Evolutionary conservation across 2,329 filamentous ascomycete genomes (phyloP).

Genomic region (Alternaria ethzedia): DNA sequence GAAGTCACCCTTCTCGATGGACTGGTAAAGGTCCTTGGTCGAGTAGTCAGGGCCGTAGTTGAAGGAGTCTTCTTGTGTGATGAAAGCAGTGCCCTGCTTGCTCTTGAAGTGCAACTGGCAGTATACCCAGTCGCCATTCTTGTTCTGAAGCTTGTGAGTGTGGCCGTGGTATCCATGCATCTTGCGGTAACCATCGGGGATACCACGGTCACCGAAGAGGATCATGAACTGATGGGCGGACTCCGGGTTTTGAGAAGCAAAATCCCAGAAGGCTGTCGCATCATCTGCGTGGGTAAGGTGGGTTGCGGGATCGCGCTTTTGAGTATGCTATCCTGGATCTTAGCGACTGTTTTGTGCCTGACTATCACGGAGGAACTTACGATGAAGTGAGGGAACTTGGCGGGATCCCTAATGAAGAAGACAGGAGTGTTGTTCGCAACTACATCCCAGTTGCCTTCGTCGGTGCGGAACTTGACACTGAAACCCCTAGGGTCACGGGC

Average conservation of each 20-base stretch:
- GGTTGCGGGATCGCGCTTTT: slow-evolving; percentile 75
- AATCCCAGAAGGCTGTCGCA: slow-evolving; percentile 72
- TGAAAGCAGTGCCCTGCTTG: slow-evolving; percentile 59
- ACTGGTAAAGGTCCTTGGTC: slow-evolving; percentile 60
- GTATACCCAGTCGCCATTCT: slow-evolving; percentile 61
- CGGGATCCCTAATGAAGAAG: slow-evolving; percentile 76
- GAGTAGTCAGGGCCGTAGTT: slow-evolving; percentile 60
- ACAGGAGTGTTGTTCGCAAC: slow-evolving; percentile 77
- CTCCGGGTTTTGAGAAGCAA: slow-evolving; percentile 61
- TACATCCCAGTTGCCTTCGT: slow-evolving; percentile 76
- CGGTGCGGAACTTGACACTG: slow-evolving; percentile 74
- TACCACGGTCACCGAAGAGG: slow-evolving; percentile 62
- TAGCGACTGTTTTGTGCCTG: background rate
- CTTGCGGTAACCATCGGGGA: slow-evolving; percentile 61
- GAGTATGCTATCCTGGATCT: slow-evolving; percentile 59
- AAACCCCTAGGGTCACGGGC: slow-evolving; percentile 77
- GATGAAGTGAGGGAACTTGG: slow-evolving; percentile 72
- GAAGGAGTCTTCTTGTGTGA: slow-evolving; percentile 59
- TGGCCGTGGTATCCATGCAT: slow-evolving; percentile 63
- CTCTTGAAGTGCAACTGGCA: slow-evolving; percentile 61
- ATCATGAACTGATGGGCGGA: slow-evolving; percentile 62
- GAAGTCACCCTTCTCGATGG: slow-evolving; percentile 61
- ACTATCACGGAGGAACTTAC: background rate
- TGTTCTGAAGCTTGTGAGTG: slow-evolving; percentile 61
- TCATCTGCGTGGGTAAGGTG: slow-evolving; percentile 71